phyloP scores from a whole-genome alignment of 768 basidiomycete species.

The Hericium alpestre region DNA sequence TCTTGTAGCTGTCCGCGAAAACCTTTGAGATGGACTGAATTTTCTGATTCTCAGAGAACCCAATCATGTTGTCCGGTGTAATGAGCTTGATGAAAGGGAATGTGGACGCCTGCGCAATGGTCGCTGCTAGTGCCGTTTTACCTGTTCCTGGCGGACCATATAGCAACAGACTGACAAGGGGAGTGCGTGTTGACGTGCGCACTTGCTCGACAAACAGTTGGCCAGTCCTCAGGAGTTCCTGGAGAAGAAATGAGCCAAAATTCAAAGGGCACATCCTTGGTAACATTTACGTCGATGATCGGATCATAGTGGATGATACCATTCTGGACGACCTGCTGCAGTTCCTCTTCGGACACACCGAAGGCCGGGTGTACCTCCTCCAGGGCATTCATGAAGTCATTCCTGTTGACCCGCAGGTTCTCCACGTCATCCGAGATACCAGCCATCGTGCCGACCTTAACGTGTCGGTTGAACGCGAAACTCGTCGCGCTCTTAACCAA shows the following conservation, averaged over 20 bases:
- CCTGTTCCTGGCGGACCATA: constrained; percentile 87
- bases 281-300: constrained; percentile 56
- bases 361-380: constrained; percentile 95
- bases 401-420: constrained; percentile 75
- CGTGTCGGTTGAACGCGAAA: constrained; percentile 96
- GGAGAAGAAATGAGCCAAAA: not conserved
- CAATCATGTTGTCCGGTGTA: constrained; percentile 94
- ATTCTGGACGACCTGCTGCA: constrained; percentile 86
- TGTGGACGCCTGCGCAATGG: constrained; percentile 85
- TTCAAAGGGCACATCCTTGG: not conserved
- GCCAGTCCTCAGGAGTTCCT: constrained; percentile 85
- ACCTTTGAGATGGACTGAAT: constrained; percentile 84
- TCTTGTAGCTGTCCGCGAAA: constrained; percentile 94
- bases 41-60: constrained; percentile 87
- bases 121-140: constrained; percentile 90
- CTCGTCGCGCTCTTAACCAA: constrained; percentile 96
- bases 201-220: constrained; percentile 90
- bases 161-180: constrained; percentile 81
- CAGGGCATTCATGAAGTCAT: constrained; percentile 83
- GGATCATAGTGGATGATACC: constrained; percentile 86
- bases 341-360: constrained; percentile 95
- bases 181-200: constrained; percentile 78
- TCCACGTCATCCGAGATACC: constrained; percentile 95
- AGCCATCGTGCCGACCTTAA: constrained; percentile 95
- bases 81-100: constrained; percentile 98